Percentiles rank a stretch among this genome's conserved stretches.
Evolutionary conservation across 202 grass and related monocot genomes (phyloP).

Genomic region (Hordeum pubiflorum): DNA sequence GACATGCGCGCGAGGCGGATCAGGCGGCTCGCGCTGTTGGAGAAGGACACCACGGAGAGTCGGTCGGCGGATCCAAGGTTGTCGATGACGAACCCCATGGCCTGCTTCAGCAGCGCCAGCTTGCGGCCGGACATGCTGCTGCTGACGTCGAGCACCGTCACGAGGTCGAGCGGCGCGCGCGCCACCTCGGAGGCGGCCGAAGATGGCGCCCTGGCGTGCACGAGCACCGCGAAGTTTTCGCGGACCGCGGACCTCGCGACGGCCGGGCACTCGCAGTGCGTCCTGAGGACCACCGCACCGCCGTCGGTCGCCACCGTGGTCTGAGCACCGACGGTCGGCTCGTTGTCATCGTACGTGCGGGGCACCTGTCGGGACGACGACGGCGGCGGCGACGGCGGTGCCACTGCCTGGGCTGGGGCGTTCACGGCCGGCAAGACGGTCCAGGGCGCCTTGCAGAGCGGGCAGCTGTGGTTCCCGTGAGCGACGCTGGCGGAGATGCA

Average conservation of each 20-base stretch:
- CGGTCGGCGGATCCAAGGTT: background rate
- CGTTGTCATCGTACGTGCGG: background rate
- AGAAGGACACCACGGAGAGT: background rate
- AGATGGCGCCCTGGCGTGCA: background rate
- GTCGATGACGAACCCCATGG: slow-evolving; percentile 1
- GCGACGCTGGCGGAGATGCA: background rate
- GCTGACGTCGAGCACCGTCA: background rate
- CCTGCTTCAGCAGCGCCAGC: background rate
- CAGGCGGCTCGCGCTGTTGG: background rate
- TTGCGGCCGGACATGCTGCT: background rate
- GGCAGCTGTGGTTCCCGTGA: background rate
- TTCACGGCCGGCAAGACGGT: background rate
- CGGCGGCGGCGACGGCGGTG: background rate
- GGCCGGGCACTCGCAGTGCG: background rate
- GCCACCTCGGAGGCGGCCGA: background rate
- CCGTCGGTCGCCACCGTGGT: background rate
- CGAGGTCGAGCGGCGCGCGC: background rate
- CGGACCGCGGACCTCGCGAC: background rate
- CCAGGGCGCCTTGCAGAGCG: background rate
- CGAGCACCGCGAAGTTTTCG: background rate
- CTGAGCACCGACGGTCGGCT: background rate
- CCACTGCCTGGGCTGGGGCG: background rate
- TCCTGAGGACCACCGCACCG: background rate
- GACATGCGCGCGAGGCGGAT: background rate
- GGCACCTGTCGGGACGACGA: background rate